Conservation (phyloP, 2,329 filamentous ascomycete genomes). For the Aspergillus alliaceus region DNA sequence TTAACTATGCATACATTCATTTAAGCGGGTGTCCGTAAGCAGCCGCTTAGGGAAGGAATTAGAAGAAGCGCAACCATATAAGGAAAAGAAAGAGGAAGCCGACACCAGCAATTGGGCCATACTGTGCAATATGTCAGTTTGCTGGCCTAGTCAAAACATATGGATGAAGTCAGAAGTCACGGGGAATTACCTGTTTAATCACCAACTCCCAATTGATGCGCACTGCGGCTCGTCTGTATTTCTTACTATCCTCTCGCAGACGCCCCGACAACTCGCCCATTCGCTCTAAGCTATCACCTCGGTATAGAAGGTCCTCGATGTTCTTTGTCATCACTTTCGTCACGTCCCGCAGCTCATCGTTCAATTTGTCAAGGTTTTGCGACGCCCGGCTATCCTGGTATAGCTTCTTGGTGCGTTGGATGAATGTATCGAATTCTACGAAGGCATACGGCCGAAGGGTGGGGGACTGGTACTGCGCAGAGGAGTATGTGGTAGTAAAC, state of each 20-base stretch:
- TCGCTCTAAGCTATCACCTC: conserved; percentile 88
- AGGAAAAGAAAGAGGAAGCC: conserved; percentile 82
- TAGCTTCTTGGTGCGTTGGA: conserved; percentile 85
- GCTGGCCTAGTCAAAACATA: not conserved
- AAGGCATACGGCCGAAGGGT: conserved; percentile 88
- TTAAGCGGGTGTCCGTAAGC: conserved; percentile 22
- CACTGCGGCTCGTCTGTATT: conserved; percentile 89
- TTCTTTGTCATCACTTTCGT: conserved; percentile 99
- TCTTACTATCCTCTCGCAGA: conserved; percentile 87
- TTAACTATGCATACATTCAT: conserved; percentile 40
- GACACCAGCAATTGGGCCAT: conserved; percentile 82
- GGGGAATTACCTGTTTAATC: conserved; percentile 70
- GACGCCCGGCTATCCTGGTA: conserved; percentile 91
- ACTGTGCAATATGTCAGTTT: conserved; percentile 53
- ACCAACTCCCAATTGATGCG: conserved; percentile 98
- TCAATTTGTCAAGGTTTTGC: conserved; percentile 91
- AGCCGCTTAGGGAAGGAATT: conserved; percentile 15
- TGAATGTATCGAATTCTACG: conserved; percentile 97
- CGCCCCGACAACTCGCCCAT: conserved; percentile 94
- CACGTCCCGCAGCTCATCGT: conserved; percentile 95
- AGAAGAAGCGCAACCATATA: conserved; percentile 93
- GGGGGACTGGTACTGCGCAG: conserved; percentile 70
- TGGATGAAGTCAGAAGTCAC: not conserved
- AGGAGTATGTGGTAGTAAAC: conserved; percentile 82
- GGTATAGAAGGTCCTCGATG: conserved; percentile 94